Conservation (phyloP, 345 rosid species). For the Bruguiera gymnorhiza region DNA sequence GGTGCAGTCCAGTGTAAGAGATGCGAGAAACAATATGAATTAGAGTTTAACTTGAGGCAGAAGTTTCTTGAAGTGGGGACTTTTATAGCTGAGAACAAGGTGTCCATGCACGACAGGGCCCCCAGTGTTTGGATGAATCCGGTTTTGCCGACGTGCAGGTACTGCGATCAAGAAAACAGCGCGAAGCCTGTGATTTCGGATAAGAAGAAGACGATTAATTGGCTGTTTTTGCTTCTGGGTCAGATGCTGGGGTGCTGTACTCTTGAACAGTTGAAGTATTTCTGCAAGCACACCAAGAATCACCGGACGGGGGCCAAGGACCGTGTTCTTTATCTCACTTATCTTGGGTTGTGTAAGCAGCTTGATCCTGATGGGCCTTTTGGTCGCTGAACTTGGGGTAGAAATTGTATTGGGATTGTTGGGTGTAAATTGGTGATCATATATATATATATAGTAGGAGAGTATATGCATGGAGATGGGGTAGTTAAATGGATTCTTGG, state of each 20-base stretch:
- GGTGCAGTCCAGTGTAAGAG: slow-evolving; percentile 67
- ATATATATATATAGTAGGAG: too few species aligned
- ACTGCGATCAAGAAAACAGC: slow-evolving; percentile 51
- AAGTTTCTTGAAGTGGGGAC: slow-evolving; percentile 45
- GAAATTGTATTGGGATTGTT: neutral
- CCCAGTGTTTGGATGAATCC: slow-evolving; percentile 59
- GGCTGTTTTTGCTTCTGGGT: slow-evolving; percentile 84
- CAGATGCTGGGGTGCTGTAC: slow-evolving; percentile 67
- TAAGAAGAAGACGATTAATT: slow-evolving; percentile 57
- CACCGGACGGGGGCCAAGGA: slow-evolving; percentile 82
- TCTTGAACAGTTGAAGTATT: slow-evolving; percentile 72
- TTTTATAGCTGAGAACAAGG: slow-evolving; percentile 26
- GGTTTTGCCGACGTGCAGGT: slow-evolving; percentile 35
- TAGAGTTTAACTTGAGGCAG: slow-evolving; percentile 47
- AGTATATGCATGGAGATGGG: too few species aligned
- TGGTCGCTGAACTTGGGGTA: slow-evolving; percentile 12
- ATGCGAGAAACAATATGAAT: slow-evolving; percentile 46
- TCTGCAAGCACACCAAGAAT: slow-evolving; percentile 65
- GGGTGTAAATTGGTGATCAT: neutral
- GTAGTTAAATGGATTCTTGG: too few species aligned
- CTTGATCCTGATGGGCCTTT: slow-evolving; percentile 55
- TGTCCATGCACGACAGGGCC: slow-evolving; percentile 63
- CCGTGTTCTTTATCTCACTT: slow-evolving; percentile 60
- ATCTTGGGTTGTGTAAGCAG: slow-evolving; percentile 57
- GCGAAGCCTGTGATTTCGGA: slow-evolving; percentile 53